Base-by-base conservation (phyloP, 2,329 filamentous ascomycete genomes). In the Ophiobolus disseminans region DNA sequence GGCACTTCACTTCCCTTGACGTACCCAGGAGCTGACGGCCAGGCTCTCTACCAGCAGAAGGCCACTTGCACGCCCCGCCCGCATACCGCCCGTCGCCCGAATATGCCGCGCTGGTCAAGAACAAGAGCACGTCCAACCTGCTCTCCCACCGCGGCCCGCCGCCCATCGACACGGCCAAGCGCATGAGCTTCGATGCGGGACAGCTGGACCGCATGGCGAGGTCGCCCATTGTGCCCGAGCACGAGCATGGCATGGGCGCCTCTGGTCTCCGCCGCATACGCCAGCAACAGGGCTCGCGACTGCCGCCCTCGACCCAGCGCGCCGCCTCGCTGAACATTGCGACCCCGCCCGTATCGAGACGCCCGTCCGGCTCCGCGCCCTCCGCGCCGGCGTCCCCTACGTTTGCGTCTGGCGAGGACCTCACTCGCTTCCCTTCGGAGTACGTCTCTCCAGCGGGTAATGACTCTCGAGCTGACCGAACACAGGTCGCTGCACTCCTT, bases 401-500 rank as follows among this genome's bases (percentile, higher is more conserved):
- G 5, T 65, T 89, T 32, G 78, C 84, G 53, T 91, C 91, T 68
- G 83, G 86, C 65, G 94, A 97, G 77, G 94, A 99, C 69, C 83
- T 99, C 36, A 87, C 87, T 36, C 87, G 92, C 40, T 99, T 99
- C 70, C 93, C 94, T 1, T 91, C 90, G 62, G 94, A 99, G 71
- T n/a, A n/a, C n/a, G n/a, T n/a, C n/a, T n/a, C n/a, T n/a, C n/a
- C n/a, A n/a, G n/a, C n/a, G n/a, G n/a, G n/a, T n/a, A n/a, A n/a
- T n/a, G n/a, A n/a, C n/a, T n/a, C n/a, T n/a, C n/a, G n/a, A n/a
- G n/a, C n/a, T n/a, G n/a, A n/a, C n/a, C n/a, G n/a, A n/a, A n/a
- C n/a, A n/a, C n/a, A n/a, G n/a, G n/a, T 99, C 94, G 5, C 79
- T 99, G 37, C 94, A 99, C 74, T 99, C 94, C 1, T 99, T 99